Percentiles rank a stretch among this genome's conserved stretches.
These are phyloP conservation scores for Ogataea hybrid DNA, from an alignment of 1,139 yeast genomes.

Conservation along the genomic window DNA sequence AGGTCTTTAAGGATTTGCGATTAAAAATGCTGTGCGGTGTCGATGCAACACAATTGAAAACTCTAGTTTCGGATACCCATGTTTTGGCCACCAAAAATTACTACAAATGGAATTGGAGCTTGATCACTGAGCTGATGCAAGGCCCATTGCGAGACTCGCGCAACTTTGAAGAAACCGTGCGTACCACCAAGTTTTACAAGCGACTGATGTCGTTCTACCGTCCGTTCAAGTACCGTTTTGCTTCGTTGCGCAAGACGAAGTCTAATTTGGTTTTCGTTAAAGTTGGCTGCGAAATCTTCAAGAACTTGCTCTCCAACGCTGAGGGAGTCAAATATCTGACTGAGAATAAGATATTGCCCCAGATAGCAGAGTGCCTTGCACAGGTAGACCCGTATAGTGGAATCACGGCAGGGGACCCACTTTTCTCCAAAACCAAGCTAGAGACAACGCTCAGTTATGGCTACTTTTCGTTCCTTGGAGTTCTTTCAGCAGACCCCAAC, in stretches of 20 bases:
- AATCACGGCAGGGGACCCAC: constrained; percentile 67
- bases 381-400: constrained; percentile 84
- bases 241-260: constrained; percentile 53
- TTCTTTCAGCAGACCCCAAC: constrained; percentile 52
- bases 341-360: constrained; percentile 78
- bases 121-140: constrained; percentile 62
- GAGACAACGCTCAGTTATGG: constrained; percentile 70
- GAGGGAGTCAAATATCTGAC: constrained; percentile 69
- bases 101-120: constrained; percentile 86
- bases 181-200: constrained; percentile 82
- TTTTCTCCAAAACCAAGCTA: constrained; percentile 60
- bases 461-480: constrained; percentile 75
- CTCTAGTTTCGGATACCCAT: constrained; percentile 62
- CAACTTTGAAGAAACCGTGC: constrained; percentile 73
- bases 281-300: constrained; percentile 73
- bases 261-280: constrained; percentile 56
- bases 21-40: constrained; percentile 45
- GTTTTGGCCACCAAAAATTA: constrained; percentile 78
- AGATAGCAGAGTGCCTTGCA: constrained; percentile 82
- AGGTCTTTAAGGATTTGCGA: constrained; percentile 40
- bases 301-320: constrained; percentile 56
- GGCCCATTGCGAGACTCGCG: constrained; percentile 77
- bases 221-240: constrained; percentile 86
- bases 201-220: constrained; percentile 82
- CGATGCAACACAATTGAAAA: constrained; percentile 71